These are phyloP conservation scores for Volvox reticuliferus DNA, from an alignment of 139 green algal genomes.

Conservation along the genomic window DNA sequence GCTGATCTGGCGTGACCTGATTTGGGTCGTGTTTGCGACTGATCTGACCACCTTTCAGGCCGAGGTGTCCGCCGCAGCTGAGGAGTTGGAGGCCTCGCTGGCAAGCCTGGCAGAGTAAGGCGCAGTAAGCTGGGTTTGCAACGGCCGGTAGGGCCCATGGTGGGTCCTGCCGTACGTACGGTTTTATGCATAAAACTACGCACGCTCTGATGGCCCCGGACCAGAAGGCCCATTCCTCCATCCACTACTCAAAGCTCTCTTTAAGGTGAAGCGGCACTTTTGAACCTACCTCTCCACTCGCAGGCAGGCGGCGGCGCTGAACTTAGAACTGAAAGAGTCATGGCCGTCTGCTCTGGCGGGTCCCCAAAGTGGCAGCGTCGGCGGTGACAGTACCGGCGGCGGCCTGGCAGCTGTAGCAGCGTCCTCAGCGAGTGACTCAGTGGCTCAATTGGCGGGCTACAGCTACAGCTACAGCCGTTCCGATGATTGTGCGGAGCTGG, in stretches of 20 bases:
- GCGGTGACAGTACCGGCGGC: not conserved
- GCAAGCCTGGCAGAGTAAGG: slow-evolving; percentile 8
- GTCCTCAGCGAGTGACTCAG: not conserved
- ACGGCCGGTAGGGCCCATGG: too few species aligned
- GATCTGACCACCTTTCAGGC: not conserved
- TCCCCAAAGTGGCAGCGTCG: too few species aligned
- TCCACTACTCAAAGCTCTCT: too few species aligned
- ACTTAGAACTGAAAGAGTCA: not conserved
- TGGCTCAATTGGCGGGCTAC: not conserved
- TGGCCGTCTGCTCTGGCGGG: slow-evolving; percentile 29
- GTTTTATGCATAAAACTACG: too few species aligned
- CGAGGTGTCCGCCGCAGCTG: not conserved
- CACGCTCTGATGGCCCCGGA: too few species aligned
- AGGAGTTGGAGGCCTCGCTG: not conserved
- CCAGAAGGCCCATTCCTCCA: too few species aligned
- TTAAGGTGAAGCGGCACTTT: not conserved
- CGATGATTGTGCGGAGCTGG: slow-evolving; percentile 1
- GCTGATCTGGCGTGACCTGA: too few species aligned
- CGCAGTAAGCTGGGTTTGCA: too few species aligned
- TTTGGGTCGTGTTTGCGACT: too few species aligned
- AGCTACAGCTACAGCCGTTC: not conserved
- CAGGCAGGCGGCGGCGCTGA: not conserved
- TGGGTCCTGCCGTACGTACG: too few species aligned
- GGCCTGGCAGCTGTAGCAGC: not conserved
- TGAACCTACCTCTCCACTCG: not conserved